Evolutionary conservation across 2,329 filamentous ascomycete genomes (phyloP).

Genomic region (Aureobasidium sp.): DNA sequence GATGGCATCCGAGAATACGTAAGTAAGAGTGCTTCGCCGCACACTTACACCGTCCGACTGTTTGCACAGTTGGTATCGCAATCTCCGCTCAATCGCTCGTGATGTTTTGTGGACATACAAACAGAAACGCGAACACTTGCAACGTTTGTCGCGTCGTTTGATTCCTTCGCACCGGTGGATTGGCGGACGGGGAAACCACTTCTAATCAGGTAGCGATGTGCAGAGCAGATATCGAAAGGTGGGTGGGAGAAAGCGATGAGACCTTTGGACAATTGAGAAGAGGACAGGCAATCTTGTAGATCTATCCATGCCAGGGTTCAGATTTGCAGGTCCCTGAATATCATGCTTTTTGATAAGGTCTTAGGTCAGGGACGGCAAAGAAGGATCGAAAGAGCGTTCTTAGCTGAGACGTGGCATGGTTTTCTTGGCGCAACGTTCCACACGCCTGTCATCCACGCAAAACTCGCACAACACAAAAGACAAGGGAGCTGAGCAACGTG

Average conservation of each 20-base stretch:
- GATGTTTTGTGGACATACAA: conserved; percentile 13
- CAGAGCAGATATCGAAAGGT: conserved; percentile 2
- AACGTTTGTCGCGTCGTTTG: conserved; percentile 11
- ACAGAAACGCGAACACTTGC: conserved; percentile 7
- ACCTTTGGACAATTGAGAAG: neutral
- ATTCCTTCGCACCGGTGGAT: neutral
- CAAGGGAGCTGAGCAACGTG: conserved; percentile 1
- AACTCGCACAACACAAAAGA: conserved; percentile 2
- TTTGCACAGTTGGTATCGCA: conserved; percentile 16
- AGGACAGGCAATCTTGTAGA: conserved; percentile 3
- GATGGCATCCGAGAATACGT: neutral
- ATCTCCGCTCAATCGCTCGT: conserved; percentile 12
- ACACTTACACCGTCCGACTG: conserved; percentile 2
- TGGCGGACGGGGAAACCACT: neutral
- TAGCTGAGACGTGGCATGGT: conserved; percentile 15
- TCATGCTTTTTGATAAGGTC: neutral
- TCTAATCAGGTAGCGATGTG: neutral
- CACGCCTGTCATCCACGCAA: conserved; percentile 1
- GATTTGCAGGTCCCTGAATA: conserved; percentile 4
- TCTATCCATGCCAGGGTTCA: conserved; percentile 1
- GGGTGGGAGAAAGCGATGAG: neutral
- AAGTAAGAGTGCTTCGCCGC: conserved; percentile 3
- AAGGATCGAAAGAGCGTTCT: neutral
- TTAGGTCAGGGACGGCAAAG: conserved; percentile 12
- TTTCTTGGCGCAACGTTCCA: conserved; percentile 10